phyloP scores from a whole-genome alignment of 78 protist species.

The Dictyostelium purpureum region DNA sequence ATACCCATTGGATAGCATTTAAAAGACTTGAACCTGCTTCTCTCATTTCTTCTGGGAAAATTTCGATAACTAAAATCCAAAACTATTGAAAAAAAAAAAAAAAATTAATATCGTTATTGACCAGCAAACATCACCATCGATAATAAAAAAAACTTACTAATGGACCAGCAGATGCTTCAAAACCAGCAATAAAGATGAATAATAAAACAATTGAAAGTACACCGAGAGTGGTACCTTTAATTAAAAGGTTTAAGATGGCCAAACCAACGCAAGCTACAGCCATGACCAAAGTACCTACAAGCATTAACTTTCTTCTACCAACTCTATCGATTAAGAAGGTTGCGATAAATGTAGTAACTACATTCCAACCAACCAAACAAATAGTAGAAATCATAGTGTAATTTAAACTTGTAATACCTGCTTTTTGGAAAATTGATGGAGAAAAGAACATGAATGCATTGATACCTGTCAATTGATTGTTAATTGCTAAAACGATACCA shows the following conservation, averaged over 20 bases:
- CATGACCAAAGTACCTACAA: conserved; percentile 24
- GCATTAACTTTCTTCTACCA: conserved; percentile 56
- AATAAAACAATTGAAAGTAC: conserved; percentile 3
- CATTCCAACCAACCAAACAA: conserved; percentile 33
- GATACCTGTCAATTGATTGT: conserved; percentile 74
- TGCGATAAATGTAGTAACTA: conserved; percentile 34
- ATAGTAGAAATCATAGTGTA: conserved; percentile 50
- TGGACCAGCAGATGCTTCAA: conserved; percentile 66
- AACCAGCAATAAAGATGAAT: conserved; percentile 37
- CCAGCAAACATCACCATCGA: background rate
- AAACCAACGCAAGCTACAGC: background rate
- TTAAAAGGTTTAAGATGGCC: background rate
- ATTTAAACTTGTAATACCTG: conserved; percentile 29
- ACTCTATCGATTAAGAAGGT: conserved; percentile 60
- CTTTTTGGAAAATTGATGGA: conserved; percentile 16
- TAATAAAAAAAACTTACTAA: background rate
- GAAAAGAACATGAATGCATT: conserved; percentile 56
- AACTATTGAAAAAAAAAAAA: background rate
- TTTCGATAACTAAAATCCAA: conserved; percentile 63
- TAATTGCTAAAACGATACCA: conserved; percentile 42
- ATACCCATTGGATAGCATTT: conserved; percentile 49
- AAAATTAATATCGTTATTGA: background rate
- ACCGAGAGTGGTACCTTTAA: conserved; percentile 35
- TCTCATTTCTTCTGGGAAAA: conserved; percentile 59
- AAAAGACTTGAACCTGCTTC: conserved; percentile 42